A percentile compares a stretch with the other conserved stretches of the same genome.
Conservation (phyloP, 2,329 filamentous ascomycete genomes). For the Xylaria sp. region DNA sequence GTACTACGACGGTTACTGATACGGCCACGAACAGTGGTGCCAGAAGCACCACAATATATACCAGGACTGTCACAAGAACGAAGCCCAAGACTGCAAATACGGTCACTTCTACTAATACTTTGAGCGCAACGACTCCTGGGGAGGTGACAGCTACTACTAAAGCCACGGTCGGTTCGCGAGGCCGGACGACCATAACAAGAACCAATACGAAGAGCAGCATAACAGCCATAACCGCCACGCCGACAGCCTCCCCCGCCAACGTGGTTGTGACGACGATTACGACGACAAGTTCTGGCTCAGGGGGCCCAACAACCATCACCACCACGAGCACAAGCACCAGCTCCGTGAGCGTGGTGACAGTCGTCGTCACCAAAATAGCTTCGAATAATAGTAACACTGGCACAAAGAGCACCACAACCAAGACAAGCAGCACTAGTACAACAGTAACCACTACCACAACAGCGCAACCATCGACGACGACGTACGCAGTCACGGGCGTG, state of each 20-base stretch:
- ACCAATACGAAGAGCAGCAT: neutral
- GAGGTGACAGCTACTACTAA: neutral
- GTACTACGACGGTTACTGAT: neutral
- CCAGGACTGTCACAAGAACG: constrained; percentile 5
- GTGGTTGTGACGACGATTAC: constrained; percentile 21
- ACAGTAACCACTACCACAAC: neutral
- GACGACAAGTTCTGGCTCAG: constrained; percentile 7
- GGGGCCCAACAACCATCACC: constrained; percentile 14
- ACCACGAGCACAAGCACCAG: constrained; percentile 26
- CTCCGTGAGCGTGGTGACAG: neutral
- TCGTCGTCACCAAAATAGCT: neutral
- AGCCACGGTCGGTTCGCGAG: neutral
- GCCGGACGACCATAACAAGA: constrained; percentile 5
- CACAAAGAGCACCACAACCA: neutral
- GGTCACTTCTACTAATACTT: neutral
- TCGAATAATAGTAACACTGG: neutral
- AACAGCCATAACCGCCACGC: neutral
- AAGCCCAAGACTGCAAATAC: neutral
- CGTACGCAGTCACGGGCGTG: constrained; percentile 10
- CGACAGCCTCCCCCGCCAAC: neutral
- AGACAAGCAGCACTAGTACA: constrained; percentile 2
- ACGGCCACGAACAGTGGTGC: neutral
- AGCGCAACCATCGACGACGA: neutral
- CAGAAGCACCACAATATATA: neutral
- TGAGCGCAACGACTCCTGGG: neutral